Conservation (phyloP, 148 eudicot species). For the Vaccinium vitisidaea region DNA sequence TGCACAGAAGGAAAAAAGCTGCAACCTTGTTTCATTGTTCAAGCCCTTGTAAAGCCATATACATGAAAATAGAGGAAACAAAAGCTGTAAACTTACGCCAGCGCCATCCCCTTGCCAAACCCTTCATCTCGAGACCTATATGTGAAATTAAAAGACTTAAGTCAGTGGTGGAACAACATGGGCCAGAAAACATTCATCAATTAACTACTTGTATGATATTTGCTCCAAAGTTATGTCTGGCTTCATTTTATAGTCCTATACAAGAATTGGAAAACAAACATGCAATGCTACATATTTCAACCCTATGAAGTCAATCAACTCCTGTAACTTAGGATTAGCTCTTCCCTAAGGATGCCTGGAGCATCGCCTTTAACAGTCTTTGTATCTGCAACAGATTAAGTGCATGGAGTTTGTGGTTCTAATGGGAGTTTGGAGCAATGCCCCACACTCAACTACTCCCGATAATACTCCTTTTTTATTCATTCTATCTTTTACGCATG, state of each 20-base stretch:
- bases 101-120: not conserved
- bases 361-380: not conserved
- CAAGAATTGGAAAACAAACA: not conserved
- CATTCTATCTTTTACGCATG: not conserved
- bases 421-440: not conserved
- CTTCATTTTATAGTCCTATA: not conserved
- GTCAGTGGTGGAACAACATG: not conserved
- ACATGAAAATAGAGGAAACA: not conserved
- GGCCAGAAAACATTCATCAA: not conserved
- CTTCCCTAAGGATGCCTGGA: not conserved
- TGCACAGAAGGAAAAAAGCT: not conserved
- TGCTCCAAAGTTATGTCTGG: not conserved
- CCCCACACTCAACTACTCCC: not conserved
- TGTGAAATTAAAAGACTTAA: not conserved
- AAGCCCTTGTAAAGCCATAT: slow-evolving; percentile 9
- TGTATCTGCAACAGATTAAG: too few relatives aligned
- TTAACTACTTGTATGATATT: not conserved
- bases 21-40: not conserved
- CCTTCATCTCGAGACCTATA: not conserved
- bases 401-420: not conserved
- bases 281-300: not conserved
- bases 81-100: not conserved
- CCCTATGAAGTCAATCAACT: not conserved
- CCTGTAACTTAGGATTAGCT: not conserved
- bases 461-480: not conserved